A percentile compares a stretch with the other conserved stretches of the same genome.
Conservation (phyloP, 1,139 yeast species). For the Hansenula anomala region DNA sequence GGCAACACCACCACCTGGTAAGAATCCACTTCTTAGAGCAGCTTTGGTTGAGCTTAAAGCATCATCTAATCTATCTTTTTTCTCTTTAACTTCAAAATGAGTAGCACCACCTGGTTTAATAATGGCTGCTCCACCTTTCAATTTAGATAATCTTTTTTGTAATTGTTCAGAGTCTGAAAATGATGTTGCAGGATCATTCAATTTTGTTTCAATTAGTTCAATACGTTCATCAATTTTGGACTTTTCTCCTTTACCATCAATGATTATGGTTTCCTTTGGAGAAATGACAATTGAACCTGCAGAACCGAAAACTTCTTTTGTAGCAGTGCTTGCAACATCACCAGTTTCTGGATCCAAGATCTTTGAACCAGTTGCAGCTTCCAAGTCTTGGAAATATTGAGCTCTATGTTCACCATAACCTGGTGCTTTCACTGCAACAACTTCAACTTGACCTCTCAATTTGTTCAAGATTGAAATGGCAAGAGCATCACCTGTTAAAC, state of each 20-base stretch:
- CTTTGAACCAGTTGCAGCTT: constrained; percentile 20
- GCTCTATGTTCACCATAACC: constrained; percentile 22
- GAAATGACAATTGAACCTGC: constrained; percentile 18
- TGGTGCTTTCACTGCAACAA: constrained; percentile 20
- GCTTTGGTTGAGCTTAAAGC: constrained; percentile 22
- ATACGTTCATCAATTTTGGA: constrained; percentile 10
- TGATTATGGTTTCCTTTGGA: constrained; percentile 18
- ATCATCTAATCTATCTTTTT: constrained; percentile 23
- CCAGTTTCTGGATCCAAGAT: constrained; percentile 16
- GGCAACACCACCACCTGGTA: constrained; percentile 26
- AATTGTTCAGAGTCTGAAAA: constrained; percentile 19
- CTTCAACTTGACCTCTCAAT: constrained; percentile 19
- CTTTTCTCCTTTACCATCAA: constrained; percentile 15
- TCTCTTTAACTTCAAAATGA: constrained; percentile 22
- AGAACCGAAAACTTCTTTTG: constrained; percentile 19
- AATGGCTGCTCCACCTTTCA: constrained; percentile 22
- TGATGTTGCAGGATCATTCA: constrained; percentile 10
- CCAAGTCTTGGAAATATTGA: constrained; percentile 19
- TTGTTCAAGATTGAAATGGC: constrained; percentile 22
- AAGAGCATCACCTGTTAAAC: constrained; percentile 21
- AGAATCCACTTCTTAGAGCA: constrained; percentile 20
- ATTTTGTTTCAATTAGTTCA: constrained; percentile 12
- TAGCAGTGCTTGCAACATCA: constrained; percentile 20
- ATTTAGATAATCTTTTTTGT: constrained; percentile 17
- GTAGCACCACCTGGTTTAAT: constrained; percentile 22